Evolutionary conservation across 345 rosid species (phyloP).

Genomic region (Lepidium aucheri): DNA sequence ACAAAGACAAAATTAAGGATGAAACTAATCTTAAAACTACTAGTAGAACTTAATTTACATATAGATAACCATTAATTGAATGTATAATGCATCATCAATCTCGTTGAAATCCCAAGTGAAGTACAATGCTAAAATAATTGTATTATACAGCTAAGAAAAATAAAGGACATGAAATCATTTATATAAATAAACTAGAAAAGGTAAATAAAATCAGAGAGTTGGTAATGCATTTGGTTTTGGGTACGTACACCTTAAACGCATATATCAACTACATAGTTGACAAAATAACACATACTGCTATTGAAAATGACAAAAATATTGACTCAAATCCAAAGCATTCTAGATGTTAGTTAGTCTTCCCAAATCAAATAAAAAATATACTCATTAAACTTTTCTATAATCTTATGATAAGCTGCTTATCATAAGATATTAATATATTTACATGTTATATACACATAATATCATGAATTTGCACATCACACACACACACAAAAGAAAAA

Average conservation of each 20-base stretch:
- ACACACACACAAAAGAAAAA: too few species aligned
- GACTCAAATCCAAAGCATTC: background rate
- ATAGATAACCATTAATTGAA: background rate
- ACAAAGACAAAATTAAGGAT: background rate
- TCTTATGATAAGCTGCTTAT: too few species aligned
- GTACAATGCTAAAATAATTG: slow-evolving; percentile 2
- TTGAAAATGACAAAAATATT: background rate
- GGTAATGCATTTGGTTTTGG: slow-evolving; percentile 23
- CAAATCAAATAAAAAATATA: background rate
- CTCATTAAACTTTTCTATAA: too few species aligned
- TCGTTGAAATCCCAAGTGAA: background rate
- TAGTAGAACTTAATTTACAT: background rate
- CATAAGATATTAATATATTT: too few species aligned
- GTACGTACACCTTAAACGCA: slow-evolving; percentile 11
- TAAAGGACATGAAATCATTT: background rate
- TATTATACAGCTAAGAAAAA: slow-evolving; percentile 10
- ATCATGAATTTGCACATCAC: too few species aligned
- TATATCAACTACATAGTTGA: slow-evolving; percentile 16
- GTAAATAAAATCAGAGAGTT: slow-evolving; percentile 8
- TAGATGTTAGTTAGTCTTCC: background rate
- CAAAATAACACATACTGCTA: background rate
- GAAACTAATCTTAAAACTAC: background rate
- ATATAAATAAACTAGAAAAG: background rate
- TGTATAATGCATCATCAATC: background rate
- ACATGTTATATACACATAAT: too few species aligned